Base-by-base conservation (phyloP, 495 filamentous ascomycete species). In the Aspergillus ostianus region DNA sequence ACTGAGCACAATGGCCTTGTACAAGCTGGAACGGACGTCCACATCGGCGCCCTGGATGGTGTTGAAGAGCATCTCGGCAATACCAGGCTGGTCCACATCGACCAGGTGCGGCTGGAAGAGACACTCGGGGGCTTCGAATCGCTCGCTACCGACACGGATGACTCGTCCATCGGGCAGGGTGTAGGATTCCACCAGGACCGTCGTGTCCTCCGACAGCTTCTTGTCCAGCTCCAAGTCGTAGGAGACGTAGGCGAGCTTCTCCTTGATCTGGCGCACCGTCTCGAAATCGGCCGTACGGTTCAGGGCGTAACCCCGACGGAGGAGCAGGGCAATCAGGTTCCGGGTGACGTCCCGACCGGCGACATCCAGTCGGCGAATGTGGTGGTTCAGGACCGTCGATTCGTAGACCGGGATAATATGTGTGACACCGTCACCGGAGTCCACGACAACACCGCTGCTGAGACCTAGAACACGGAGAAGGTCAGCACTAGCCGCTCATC, bases 231-330 rank as follows among this genome's bases (percentile, higher is more conserved):
- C 91, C 55, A 99, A 83, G 73, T 99, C 95, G 80, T 98, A 99
- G 4, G 92, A 97, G 58, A 99, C 93, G 76, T 99, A 99, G 81
- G 93, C 97, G 36, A 99, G 88, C 85, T 97, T 98, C 81, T 99
- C 94, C 79, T 99, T 99, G 77, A 99, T 97, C 74, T 97, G 93
- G 48, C 94, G 91, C 46, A 98, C 94, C 27, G 94, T 99, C 78
- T 99, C 94, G 73, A 99, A 99, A 72, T 99, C 94, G 69, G 94
- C 94, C 9, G 94, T 99, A 67, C 94, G 85, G 85, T 99, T 99
- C 52, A 99, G 83, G 20, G 94, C 94, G 74, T 99, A 99, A 12
- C 94, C 94, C 59, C 95, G 85, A 64, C 94, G 91, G 57, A 97
- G 87, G 26, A 99, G 90, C 30, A 99, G 87, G 47, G 90, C 88